These are phyloP conservation scores for Avena insularis DNA, from an alignment of 176 grass and related monocot species.

Conservation along the genomic window DNA sequence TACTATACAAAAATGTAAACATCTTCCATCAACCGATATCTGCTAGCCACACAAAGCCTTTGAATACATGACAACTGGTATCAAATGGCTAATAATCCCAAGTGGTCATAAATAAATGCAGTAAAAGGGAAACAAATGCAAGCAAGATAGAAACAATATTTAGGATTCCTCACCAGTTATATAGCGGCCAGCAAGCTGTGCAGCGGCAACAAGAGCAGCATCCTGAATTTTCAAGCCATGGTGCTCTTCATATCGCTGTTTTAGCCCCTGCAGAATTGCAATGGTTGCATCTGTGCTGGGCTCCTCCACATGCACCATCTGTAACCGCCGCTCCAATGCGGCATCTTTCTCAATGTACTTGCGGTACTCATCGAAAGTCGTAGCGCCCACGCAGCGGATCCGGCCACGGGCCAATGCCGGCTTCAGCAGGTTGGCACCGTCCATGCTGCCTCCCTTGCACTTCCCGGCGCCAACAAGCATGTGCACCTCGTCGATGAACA, in stretches of 20 bases:
- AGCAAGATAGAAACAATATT: not conserved
- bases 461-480: conserved; percentile 3
- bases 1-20: not conserved
- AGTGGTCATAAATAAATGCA: not conserved
- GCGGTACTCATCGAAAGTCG: conserved; percentile 35
- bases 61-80: not conserved
- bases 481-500: conserved; percentile 23
- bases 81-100: not conserved
- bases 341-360: conserved; percentile 45
- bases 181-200: conserved; percentile 14
- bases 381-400: conserved; percentile 40
- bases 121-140: not conserved
- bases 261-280: conserved; percentile 30
- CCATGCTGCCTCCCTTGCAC: not conserved
- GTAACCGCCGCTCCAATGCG: conserved; percentile 39
- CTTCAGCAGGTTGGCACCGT: conserved; percentile 45
- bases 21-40: not conserved
- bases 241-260: conserved; percentile 38
- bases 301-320: conserved; percentile 43
- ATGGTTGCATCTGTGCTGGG: conserved; percentile 20
- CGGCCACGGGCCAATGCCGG: conserved; percentile 41
- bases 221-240: conserved; percentile 25
- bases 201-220: conserved; percentile 34
- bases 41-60: not conserved
- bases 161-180: conserved; percentile 19